A percentile compares a stretch with the other conserved stretches of the same genome.
These are phyloP conservation scores for Epicoccum nigrum DNA, from an alignment of 2,329 filamentous ascomycete genomes.

Conservation along the genomic window DNA sequence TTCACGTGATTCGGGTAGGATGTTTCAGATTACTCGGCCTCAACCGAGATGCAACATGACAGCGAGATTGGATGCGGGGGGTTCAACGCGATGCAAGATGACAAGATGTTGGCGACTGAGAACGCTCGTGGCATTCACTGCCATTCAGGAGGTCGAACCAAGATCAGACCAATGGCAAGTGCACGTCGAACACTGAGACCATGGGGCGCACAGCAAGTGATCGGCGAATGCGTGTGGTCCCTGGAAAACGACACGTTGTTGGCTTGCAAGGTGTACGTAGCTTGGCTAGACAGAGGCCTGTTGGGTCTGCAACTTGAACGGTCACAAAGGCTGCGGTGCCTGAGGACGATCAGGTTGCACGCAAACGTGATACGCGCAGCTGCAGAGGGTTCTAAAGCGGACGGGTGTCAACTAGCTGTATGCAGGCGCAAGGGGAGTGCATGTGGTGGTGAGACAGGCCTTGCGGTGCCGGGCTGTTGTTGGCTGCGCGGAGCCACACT, in stretches of 20 bases:
- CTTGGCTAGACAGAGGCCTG: background rate
- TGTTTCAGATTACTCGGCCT: constrained; percentile 12
- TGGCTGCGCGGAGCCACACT: constrained; percentile 9
- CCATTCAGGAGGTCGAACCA: background rate
- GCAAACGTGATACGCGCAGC: background rate
- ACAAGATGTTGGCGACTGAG: constrained; percentile 8
- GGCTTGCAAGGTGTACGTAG: constrained; percentile 10
- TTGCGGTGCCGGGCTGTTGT: constrained; percentile 1
- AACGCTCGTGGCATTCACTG: background rate
- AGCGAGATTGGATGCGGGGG: constrained; percentile 5
- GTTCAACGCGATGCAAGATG: constrained; percentile 4
- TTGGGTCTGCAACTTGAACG: background rate
- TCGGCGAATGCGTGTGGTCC: constrained; percentile 8
- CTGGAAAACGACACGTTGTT: constrained; percentile 18
- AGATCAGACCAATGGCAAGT: background rate
- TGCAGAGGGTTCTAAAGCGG: constrained; percentile 8
- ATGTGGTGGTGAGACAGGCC: constrained; percentile 16
- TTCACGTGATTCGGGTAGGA: constrained; percentile 4
- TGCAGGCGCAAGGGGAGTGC: constrained; percentile 15
- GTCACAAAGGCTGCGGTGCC: constrained; percentile 3
- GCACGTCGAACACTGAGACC: background rate
- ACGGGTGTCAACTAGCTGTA: background rate
- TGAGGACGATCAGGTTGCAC: constrained; percentile 6
- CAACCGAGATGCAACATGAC: constrained; percentile 4
- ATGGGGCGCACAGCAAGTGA: constrained; percentile 7